Conservation (phyloP, 169 alveolate genomes). For the Toxoplasma gondii region DNA sequence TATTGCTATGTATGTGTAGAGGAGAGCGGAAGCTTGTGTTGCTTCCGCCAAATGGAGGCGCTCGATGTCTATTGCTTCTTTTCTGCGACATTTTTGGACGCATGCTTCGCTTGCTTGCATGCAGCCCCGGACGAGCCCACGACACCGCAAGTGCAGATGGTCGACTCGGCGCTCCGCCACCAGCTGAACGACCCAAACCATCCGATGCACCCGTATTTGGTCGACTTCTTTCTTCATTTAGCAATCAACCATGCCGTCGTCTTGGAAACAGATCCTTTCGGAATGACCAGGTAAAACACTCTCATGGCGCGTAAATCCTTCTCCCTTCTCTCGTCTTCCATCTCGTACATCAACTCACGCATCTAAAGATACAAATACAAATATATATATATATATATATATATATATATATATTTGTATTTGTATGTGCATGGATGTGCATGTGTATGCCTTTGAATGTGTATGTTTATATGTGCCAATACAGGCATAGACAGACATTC, state of each 20-base stretch:
- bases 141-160: conserved; percentile 33
- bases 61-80: too few species aligned
- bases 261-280: conserved; percentile 36
- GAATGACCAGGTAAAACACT: not conserved
- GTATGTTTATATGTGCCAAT: too few species aligned
- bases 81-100: too few species aligned
- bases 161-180: not conserved
- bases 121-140: conserved; percentile 37
- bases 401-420: not conserved
- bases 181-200: not conserved
- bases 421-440: not conserved
- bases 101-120: too few species aligned
- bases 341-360: not conserved
- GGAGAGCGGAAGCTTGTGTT: too few species aligned
- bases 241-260: conserved; percentile 56
- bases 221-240: conserved; percentile 40
- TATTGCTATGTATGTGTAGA: too few species aligned
- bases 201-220: conserved; percentile 27
- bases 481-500: too few species aligned
- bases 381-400: too few species aligned
- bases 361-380: not conserved
- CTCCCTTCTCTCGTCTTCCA: not conserved
- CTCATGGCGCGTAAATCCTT: not conserved
- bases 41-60: too few species aligned
- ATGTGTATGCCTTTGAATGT: too few species aligned